Evolutionary conservation across 2,329 filamentous ascomycete species (phyloP).

Genomic region (Fusarium mangiferae): DNA sequence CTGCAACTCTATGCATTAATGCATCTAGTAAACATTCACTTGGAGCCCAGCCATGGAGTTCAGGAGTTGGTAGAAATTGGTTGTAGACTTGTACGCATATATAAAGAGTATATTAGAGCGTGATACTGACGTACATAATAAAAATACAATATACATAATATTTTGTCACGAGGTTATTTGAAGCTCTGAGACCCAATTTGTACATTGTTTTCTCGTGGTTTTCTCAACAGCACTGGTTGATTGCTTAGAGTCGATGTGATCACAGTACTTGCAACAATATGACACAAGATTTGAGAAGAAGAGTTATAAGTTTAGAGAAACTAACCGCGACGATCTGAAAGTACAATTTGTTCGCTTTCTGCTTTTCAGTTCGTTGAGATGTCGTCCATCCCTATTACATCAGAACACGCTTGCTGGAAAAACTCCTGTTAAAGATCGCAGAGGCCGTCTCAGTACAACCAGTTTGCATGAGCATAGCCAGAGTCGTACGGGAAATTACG

Average conservation of each 20-base stretch:
- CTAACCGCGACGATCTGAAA: neutral
- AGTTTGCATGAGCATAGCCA: neutral
- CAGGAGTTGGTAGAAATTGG: neutral
- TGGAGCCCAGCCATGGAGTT: neutral
- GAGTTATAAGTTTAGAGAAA: neutral
- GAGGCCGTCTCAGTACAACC: neutral
- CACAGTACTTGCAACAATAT: neutral
- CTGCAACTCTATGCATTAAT: neutral
- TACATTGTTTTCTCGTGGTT: neutral
- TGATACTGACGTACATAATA: neutral
- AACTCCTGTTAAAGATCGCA: neutral
- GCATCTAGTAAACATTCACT: neutral
- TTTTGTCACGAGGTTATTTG: neutral
- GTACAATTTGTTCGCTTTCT: neutral
- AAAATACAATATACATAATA: neutral
- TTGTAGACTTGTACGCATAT: neutral
- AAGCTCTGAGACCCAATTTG: neutral
- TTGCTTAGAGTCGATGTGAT: neutral
- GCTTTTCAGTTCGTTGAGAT: slow-evolving; percentile 1
- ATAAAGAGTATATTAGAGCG: neutral
- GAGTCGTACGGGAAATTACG: neutral
- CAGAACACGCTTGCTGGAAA: slow-evolving; percentile 27
- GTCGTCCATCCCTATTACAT: slow-evolving; percentile 10
- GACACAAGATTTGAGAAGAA: neutral
- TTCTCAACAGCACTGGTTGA: neutral